Percentiles rank a stretch among this genome's conserved stretches.
phyloP scores from a whole-genome alignment of 1,139 yeast genomes.

The Saccharomyces pastorianus region DNA sequence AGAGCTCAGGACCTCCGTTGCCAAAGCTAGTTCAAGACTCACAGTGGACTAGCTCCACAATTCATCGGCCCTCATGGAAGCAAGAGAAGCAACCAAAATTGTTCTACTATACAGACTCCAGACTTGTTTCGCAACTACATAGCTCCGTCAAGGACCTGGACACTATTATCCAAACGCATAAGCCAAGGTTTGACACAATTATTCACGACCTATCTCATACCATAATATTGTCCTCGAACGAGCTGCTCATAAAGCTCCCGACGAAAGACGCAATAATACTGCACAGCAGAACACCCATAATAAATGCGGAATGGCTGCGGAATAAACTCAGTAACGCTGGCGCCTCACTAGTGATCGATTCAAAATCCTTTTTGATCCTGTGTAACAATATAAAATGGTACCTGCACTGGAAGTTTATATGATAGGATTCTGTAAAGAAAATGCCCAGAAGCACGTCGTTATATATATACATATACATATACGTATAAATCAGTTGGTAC shows the following conservation, averaged over 20 bases:
- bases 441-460: neutral
- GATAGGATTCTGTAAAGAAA: neutral
- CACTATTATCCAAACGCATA: neutral
- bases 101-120: neutral
- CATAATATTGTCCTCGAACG: neutral
- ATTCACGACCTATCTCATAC: neutral
- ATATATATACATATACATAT: slow-evolving; percentile 1
- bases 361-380: neutral
- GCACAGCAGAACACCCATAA: slow-evolving; percentile 1
- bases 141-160: neutral
- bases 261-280: neutral
- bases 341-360: neutral
- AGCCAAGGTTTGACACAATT: neutral
- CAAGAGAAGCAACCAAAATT: neutral
- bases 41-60: neutral
- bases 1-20: neutral
- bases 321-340: neutral
- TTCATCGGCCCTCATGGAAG: neutral
- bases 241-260: neutral
- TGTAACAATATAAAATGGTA: slow-evolving; percentile 7
- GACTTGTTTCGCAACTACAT: neutral
- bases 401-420: slow-evolving; percentile 10
- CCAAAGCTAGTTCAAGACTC: neutral
- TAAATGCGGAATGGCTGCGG: neutral
- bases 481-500: slow-evolving; percentile 1